Percentiles rank a stretch among this genome's conserved stretches.
Evolutionary conservation across 768 basidiomycete species (phyloP).

Genomic region (Suillus weaverae): DNA sequence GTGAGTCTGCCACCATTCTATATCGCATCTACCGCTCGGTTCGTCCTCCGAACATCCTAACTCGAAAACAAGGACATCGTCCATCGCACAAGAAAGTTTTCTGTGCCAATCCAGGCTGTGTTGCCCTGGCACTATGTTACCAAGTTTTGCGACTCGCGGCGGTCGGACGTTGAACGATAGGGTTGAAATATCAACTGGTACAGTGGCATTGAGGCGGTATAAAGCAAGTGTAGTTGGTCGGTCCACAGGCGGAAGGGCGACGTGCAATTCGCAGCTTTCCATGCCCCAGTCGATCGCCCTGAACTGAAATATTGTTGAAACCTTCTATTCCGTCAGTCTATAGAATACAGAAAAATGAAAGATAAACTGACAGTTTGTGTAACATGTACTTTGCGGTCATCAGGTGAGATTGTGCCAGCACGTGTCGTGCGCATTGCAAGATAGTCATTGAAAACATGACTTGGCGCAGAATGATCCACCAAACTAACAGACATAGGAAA

Average conservation of each 20-base stretch:
- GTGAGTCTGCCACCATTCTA: neutral
- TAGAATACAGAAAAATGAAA: neutral
- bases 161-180: neutral
- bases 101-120: neutral
- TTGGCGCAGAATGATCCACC: neutral
- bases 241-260: neutral
- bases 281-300: slow-evolving; percentile 2
- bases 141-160: neutral
- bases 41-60: neutral
- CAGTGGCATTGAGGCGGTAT: neutral
- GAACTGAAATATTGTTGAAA: slow-evolving; percentile 1
- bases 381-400: neutral
- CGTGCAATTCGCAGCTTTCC: neutral
- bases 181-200: neutral
- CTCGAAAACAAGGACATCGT: slow-evolving; percentile 1
- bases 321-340: neutral
- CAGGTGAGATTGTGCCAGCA: neutral
- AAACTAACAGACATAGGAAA: neutral
- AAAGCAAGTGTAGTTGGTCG: neutral
- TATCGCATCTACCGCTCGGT: neutral
- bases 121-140: neutral
- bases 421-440: neutral
- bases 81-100: slow-evolving; percentile 1
- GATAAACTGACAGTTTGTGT: neutral
- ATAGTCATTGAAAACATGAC: slow-evolving; percentile 2